Percentiles rank a stretch among this genome's conserved stretches.
Evolutionary conservation across 352 stramenopile species (phyloP).

Genomic region (Blastocystis sp.): DNA sequence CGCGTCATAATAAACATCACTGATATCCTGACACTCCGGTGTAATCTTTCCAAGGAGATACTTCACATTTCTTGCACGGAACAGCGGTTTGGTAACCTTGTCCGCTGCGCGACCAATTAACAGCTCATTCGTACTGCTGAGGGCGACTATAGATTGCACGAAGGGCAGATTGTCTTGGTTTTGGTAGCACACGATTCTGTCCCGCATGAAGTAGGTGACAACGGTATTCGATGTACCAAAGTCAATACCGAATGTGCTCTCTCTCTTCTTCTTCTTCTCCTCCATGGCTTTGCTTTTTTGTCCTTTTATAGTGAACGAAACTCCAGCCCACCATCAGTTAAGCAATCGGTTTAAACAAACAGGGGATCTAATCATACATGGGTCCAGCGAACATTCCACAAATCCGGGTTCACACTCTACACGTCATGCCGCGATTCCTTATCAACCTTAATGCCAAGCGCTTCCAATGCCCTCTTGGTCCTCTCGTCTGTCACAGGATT

Average conservation of each 20-base stretch:
- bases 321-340: background rate
- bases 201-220: background rate
- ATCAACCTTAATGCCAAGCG: background rate
- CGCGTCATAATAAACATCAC: background rate
- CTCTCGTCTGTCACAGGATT: background rate
- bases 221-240: conserved; percentile 31
- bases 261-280: background rate
- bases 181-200: background rate
- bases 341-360: background rate
- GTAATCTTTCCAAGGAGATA: background rate
- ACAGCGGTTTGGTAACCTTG: background rate
- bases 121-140: background rate
- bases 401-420: background rate
- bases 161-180: background rate
- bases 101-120: conserved; percentile 1
- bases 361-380: background rate
- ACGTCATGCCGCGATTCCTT: background rate
- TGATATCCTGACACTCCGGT: background rate
- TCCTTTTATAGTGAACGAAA: background rate
- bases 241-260: conserved; percentile 17
- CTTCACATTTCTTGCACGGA: background rate
- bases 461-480: background rate
- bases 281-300: background rate
- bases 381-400: background rate
- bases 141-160: background rate